A percentile compares a stretch with the other conserved stretches of the same genome.
Evolutionary conservation across 768 basidiomycete species (phyloP).

Genomic region (Coprinopsis cinerea): DNA sequence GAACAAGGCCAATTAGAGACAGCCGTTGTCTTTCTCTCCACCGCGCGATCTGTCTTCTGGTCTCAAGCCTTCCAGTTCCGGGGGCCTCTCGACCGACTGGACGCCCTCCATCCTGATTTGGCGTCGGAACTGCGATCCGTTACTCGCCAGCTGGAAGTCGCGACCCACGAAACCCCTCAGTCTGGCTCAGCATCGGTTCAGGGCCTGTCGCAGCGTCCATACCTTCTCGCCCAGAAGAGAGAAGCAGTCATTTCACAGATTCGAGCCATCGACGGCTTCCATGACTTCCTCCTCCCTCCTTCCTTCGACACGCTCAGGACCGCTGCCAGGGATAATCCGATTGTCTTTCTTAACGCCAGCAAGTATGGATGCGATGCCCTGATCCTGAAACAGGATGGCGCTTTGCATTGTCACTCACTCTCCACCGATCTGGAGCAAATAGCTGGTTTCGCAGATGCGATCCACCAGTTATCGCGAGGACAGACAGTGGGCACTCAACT

Average conservation of each 20-base stretch:
- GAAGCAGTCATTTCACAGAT: background rate
- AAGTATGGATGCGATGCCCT: background rate
- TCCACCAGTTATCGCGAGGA: background rate
- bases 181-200: background rate
- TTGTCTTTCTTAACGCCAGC: background rate
- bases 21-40: too few relatives aligned
- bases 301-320: background rate
- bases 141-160: too few relatives aligned
- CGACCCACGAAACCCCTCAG: too few relatives aligned
- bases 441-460: background rate
- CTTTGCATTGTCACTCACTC: background rate
- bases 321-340: background rate
- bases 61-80: too few relatives aligned
- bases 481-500: too few relatives aligned
- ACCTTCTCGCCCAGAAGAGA: background rate
- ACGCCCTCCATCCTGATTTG: too few relatives aligned
- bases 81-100: too few relatives aligned
- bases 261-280: background rate
- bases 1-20: too few relatives aligned
- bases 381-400: background rate
- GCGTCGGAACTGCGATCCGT: too few relatives aligned
- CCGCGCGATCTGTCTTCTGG: too few relatives aligned
- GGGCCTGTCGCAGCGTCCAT: background rate
- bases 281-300: background rate
- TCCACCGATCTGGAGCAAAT: background rate